These are phyloP conservation scores for Tulasnella sp. DNA, from an alignment of 768 basidiomycete species.

Conservation along the genomic window DNA sequence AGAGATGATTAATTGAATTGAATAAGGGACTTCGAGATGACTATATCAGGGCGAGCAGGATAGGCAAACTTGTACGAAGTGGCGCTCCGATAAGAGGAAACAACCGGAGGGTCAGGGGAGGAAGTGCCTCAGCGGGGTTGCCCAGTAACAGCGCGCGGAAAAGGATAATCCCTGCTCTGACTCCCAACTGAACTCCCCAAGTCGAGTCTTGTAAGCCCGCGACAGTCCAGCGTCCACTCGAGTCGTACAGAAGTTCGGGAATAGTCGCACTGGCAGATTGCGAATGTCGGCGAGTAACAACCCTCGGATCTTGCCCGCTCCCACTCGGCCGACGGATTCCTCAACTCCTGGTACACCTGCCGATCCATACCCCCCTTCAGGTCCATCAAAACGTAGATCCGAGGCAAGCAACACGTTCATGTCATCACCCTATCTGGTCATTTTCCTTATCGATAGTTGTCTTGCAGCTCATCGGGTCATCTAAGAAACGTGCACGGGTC, in stretches of 20 bases:
- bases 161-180: not conserved
- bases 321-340: slow-evolving; percentile 13
- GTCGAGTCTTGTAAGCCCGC: not conserved
- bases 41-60: no score
- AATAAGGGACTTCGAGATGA: no score
- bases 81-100: not conserved
- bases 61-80: no score
- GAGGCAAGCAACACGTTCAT: not conserved
- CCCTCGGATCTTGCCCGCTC: slow-evolving; percentile 14
- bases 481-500: slow-evolving; percentile 16
- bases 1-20: no score
- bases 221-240: not conserved
- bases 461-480: no score
- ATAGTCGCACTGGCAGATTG: no score
- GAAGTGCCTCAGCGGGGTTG: not conserved
- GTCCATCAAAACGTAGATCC: slow-evolving; percentile 9
- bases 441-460: no score
- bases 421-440: no score
- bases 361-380: slow-evolving; percentile 11
- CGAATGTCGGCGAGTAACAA: not conserved
- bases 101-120: not conserved
- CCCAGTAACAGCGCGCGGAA: not conserved
- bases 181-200: not conserved
- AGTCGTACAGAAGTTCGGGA: not conserved
- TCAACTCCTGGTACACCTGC: slow-evolving; percentile 10